Evolutionary conservation across 768 basidiomycete genomes (phyloP), one percentile per base, ranked within the genome.

Genomic region (Cystobasidium onofrii): DNA sequence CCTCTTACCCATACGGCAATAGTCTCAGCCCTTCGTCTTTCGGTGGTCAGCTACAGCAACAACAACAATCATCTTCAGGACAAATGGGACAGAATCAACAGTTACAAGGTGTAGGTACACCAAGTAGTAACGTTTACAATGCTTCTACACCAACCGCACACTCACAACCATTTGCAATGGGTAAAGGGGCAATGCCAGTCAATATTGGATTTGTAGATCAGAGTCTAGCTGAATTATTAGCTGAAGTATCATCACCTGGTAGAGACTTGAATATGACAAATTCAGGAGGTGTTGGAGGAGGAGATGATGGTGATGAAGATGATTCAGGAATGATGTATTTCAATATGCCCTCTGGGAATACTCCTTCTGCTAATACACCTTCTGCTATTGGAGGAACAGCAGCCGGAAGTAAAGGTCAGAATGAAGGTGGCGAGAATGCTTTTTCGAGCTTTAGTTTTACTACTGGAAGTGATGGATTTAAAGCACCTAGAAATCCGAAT

Each of bases 251-350:
- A 13, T 60, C 57, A 17, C 57, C 57, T 60, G 27, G 57, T 17
- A 27, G 33, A 60, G 57, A 60, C 31, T 27, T 27, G 4, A 34
- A 9, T 4, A 29, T 60, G 3, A 4, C 57, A 60, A 23, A 13
- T 60, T 12, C 7, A 54, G 20, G 6, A 27, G 31, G 46, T 43
- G 18, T 15, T 50, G 46, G 46, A 15, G 7, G 7, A 43, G 41
- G 41, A 50, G 46, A n/a, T 17, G 46, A 50, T 4, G 46, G 31
- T 60, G 57, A 27, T 6, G 57, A 60, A 27, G 57, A 60, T 27
- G 57, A 60, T 29, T 60, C 57, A 6, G 57, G 23, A 60, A 60
- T 60, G 57, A 60, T 60, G 57, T 60, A 60, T 20, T 60, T 60
- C 57, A 60, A 27, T 23, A 60, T 60, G 57, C 57, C 57, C 3